Base-by-base conservation (phyloP, 495 filamentous ascomycete genomes). In the Lasiosphaeria ovina region DNA sequence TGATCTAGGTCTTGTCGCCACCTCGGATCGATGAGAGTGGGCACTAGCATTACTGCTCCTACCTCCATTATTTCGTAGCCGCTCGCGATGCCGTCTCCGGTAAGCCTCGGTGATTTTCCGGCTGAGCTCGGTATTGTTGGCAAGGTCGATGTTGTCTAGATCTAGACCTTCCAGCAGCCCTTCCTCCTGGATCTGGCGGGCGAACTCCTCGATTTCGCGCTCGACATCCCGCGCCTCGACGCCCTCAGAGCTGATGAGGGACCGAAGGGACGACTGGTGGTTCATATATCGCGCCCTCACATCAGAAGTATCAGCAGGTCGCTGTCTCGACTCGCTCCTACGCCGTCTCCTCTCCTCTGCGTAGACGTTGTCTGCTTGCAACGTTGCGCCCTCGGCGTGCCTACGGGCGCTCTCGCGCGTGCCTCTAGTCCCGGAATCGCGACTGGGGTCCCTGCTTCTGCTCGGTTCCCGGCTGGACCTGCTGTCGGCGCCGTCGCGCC, bases 91-190 rank as follows among this genome's bases (percentile, higher is more conserved):
- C 36, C 90, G 79, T 55, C 88, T 80, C 54, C 89, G 78, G 68
- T 93, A 96, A 12, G 91, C 91, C 65, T 93, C 89, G 12, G 91
- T 92, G 66, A 97, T 95, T 62, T 87, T 84, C 68, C 92, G 87
- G 68, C 88, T 95, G 6, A 97, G 82, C 70, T 94, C 89, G 62
- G 96, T 90, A 65, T 96, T 91, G 60, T 87, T 88, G 51, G 74
- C 75, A 3, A 88, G 78, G 62, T 89, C 89, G 33, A 97, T 81
- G 62, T 90, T 89, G 66, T 91, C 85, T 55, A 95, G 74, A 66
- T 97, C 90, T 54, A 96, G 83, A 35, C 91, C 91, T 63, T 96
- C 89, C 55, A 97, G 70, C 53, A 96, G 71, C 0, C 92, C 92
- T 64, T 96, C 92, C 64, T 93, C 90, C 62, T 92, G 83, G 53